Evolutionary conservation across 78 protist species (phyloP).

Genomic region (Capsaspora owczarzaki): DNA sequence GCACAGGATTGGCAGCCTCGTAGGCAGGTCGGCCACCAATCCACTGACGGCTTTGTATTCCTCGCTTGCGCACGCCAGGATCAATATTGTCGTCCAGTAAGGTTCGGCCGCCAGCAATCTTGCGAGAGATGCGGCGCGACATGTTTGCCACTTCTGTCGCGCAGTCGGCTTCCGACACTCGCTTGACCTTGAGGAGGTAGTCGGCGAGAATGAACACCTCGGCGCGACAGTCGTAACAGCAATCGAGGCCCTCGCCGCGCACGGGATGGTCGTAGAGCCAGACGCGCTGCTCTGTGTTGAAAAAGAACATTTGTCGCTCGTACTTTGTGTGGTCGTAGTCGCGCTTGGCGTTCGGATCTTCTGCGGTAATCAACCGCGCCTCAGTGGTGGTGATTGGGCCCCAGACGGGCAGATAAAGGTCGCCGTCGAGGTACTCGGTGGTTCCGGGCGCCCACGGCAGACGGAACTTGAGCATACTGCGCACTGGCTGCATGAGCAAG

Average conservation of each 20-base stretch:
- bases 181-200: background rate
- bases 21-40: too few relatives aligned
- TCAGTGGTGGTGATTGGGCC: conserved; percentile 54
- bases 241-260: conserved; percentile 10
- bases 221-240: conserved; percentile 52
- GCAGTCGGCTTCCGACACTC: background rate
- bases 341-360: background rate
- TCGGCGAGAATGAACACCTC: conserved; percentile 21
- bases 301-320: conserved; percentile 45
- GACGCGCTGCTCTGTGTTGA: conserved; percentile 41
- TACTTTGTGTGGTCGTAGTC: conserved; percentile 31
- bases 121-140: background rate
- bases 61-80: background rate
- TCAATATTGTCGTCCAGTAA: background rate
- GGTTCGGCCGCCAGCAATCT: background rate
- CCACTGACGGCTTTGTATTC: background rate
- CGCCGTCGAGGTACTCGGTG: conserved; percentile 44
- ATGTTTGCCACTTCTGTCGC: background rate
- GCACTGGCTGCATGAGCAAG: background rate
- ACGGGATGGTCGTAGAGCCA: background rate
- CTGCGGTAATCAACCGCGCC: conserved; percentile 37
- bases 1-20: too few relatives aligned
- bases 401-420: conserved; percentile 44
- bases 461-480: conserved; percentile 44
- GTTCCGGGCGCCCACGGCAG: conserved; percentile 30